These are phyloP conservation scores for Fomitopsis palustris DNA, from an alignment of 1,284 basidiomycete species.

Conservation along the genomic window DNA sequence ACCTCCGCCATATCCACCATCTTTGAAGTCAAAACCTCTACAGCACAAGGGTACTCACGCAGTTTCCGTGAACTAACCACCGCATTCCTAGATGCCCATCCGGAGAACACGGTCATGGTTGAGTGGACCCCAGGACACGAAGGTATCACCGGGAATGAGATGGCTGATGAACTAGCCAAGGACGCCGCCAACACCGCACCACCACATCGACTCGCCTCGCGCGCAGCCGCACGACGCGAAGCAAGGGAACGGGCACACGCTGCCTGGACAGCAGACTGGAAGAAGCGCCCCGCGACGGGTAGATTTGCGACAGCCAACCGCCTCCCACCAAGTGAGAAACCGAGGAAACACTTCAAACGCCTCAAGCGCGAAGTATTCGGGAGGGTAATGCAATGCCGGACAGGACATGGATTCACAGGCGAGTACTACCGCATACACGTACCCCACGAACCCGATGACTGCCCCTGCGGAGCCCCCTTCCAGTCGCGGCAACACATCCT, in stretches of 20 bases:
- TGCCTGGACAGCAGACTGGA: too few relatives aligned
- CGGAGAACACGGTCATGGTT: background rate
- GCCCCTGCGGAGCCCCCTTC: slow-evolving; percentile 24
- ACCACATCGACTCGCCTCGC: too few relatives aligned
- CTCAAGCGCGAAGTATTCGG: slow-evolving; percentile 19
- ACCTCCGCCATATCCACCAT: background rate
- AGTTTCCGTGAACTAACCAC: background rate
- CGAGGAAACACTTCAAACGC: slow-evolving; percentile 13
- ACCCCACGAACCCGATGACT: slow-evolving; percentile 18
- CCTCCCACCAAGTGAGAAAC: slow-evolving; percentile 20
- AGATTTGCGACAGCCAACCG: too few relatives aligned
- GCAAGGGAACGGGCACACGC: too few relatives aligned
- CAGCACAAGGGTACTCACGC: background rate
- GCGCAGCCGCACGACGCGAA: too few relatives aligned
- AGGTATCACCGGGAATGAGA: slow-evolving; percentile 25
- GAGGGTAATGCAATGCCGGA: slow-evolving; percentile 22
- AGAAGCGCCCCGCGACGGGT: too few relatives aligned
- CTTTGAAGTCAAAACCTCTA: background rate
- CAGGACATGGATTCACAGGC: slow-evolving; percentile 25
- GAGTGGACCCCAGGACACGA: slow-evolving; percentile 26
- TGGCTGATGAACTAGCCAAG: slow-evolving; percentile 28
- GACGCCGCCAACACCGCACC: too few relatives aligned
- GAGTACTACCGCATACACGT: slow-evolving; percentile 26
- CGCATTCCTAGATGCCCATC: background rate
- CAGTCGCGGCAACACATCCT: slow-evolving; percentile 14